Evolutionary conservation across 352 stramenopile genomes (phyloP).

Genomic region (Phytopythium ostracodes): DNA sequence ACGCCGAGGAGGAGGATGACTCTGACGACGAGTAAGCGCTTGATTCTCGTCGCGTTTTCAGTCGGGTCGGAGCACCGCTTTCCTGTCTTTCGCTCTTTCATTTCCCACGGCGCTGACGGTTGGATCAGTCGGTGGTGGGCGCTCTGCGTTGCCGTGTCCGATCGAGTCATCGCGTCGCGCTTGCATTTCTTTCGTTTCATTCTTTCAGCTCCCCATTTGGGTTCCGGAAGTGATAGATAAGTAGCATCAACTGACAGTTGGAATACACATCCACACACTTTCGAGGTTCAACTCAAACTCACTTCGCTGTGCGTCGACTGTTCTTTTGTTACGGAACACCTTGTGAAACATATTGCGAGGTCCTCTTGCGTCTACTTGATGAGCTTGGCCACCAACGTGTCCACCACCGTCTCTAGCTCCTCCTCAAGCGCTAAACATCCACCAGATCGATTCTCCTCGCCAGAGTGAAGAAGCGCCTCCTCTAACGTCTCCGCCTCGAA

Average conservation of each 20-base stretch:
- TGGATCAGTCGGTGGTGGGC: background rate
- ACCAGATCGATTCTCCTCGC: background rate
- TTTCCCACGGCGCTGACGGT: background rate
- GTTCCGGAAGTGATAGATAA: background rate
- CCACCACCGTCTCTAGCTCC: slow-evolving; percentile 29
- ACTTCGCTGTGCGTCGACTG: background rate
- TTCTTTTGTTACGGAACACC: background rate
- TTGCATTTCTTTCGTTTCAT: background rate
- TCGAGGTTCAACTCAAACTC: background rate
- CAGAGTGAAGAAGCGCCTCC: slow-evolving; percentile 5
- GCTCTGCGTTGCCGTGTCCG: background rate
- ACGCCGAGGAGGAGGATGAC: slow-evolving; percentile 91
- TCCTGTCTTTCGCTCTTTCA: background rate
- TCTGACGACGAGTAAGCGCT: slow-evolving; percentile 60
- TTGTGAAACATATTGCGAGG: no score
- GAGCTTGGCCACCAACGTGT: slow-evolving; percentile 11
- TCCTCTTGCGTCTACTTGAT: background rate
- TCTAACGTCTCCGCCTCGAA: slow-evolving; percentile 19
- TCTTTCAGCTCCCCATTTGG: background rate
- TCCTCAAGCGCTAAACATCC: slow-evolving; percentile 37
- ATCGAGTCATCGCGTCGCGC: background rate
- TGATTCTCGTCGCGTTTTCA: background rate
- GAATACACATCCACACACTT: background rate
- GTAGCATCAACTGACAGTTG: background rate
- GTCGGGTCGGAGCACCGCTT: no score